A percentile compares a stretch with the other conserved stretches of the same genome.
Conservation (phyloP, 805 yeast species). For the Saccharomycopsis microspora region DNA sequence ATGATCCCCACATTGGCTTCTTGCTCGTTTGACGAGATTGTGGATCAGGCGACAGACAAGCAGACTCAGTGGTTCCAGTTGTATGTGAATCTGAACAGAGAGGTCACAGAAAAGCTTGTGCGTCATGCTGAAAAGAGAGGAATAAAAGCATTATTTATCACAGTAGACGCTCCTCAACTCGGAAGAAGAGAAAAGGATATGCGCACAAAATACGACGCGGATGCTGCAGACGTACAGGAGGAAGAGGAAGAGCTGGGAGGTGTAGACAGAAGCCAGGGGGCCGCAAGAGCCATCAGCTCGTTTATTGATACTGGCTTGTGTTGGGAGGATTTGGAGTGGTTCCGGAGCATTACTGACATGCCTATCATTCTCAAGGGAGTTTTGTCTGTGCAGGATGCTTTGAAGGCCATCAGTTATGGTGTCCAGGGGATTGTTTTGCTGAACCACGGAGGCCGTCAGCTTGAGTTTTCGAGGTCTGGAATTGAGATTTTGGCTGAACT, state of each 20-base stretch:
- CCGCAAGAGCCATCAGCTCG: conserved; percentile 76
- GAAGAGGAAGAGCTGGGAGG: conserved; percentile 37
- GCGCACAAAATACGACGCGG: conserved; percentile 47
- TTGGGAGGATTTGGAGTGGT: conserved; percentile 55
- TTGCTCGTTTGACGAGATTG: conserved; percentile 77
- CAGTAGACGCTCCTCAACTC: conserved; percentile 87
- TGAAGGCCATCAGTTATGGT: conserved; percentile 62
- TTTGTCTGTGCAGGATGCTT: conserved; percentile 72
- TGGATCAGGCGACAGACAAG: conserved; percentile 59
- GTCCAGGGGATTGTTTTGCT: conserved; percentile 72
- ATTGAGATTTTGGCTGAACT: conserved; percentile 65
- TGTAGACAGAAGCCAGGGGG: conserved; percentile 67
- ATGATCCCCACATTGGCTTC: conserved; percentile 93
- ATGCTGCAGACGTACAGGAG: conserved; percentile 34
- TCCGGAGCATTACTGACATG: conserved; percentile 43
- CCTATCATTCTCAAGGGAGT: conserved; percentile 75
- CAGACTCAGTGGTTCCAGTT: conserved; percentile 83
- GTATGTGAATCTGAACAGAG: conserved; percentile 70
- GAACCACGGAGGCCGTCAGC: conserved; percentile 85
- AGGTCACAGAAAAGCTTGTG: conserved; percentile 49
- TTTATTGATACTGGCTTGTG: conserved; percentile 63
- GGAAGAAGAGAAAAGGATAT: conserved; percentile 87
- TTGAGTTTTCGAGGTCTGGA: conserved; percentile 75
- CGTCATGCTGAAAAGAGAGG: conserved; percentile 64
- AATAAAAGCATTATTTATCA: conserved; percentile 71